Conservation (phyloP, 768 basidiomycete genomes). For the Xerocomellus intermedius region DNA sequence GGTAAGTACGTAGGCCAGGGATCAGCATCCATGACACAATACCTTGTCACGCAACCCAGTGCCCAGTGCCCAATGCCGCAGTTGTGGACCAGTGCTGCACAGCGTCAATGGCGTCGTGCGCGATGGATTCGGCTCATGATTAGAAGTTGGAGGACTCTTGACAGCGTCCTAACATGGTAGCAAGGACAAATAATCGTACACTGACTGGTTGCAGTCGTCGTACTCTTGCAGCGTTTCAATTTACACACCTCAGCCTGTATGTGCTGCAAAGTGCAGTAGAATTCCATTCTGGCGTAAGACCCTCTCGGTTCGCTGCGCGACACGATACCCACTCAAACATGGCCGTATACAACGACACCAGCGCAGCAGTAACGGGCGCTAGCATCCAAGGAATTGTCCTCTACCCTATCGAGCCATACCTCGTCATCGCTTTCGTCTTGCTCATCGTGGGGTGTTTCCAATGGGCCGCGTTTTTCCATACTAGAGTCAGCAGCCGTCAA, state of each 20-base stretch:
- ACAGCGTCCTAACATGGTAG: not conserved
- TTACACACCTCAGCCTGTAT: not conserved
- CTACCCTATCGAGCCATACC: conserved; percentile 19
- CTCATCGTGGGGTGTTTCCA: conserved; percentile 21
- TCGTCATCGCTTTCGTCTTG: conserved; percentile 8
- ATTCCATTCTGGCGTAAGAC: conserved; percentile 14
- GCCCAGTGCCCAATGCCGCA: not conserved
- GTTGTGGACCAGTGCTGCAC: not conserved
- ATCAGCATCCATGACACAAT: not conserved
- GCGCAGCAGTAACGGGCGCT: not conserved
- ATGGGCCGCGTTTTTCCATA: conserved; percentile 12
- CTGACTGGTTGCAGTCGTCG: not conserved
- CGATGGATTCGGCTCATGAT: not conserved
- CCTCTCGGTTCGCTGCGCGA: conserved; percentile 4
- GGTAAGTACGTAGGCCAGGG: not conserved
- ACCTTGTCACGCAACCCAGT: too few species aligned
- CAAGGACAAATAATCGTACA: not conserved
- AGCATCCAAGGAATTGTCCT: conserved; percentile 11
- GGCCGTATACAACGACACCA: not conserved
- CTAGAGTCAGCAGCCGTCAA: conserved; percentile 12
- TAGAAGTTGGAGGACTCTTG: not conserved
- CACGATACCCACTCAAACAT: not conserved
- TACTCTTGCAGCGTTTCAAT: not conserved
- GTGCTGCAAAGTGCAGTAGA: not conserved
- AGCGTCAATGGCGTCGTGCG: not conserved